A percentile compares a stretch with the other conserved stretches of the same genome.
Evolutionary conservation across 805 yeast genomes (phyloP).

Genomic region (Groenewaldozyma tartarivorans): DNA sequence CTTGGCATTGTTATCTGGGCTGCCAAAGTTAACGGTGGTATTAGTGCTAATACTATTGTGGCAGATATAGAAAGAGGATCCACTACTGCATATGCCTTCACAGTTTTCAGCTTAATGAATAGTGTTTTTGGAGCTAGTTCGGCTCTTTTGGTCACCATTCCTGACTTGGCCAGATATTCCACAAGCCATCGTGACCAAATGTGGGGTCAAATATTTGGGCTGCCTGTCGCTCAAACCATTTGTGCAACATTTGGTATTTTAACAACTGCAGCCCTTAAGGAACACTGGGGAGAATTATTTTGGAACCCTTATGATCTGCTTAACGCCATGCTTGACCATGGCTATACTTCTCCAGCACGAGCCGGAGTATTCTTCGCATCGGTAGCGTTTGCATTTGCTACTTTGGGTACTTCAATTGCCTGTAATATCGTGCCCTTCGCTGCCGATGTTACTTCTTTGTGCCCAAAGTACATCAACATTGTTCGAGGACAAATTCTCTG

Average conservation of each 20-base stretch:
- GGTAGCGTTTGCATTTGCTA: conserved; percentile 12
- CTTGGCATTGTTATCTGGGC: conserved; percentile 78
- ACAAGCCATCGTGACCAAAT: conserved; percentile 40
- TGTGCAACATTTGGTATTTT: conserved; percentile 39
- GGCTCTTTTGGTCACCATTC: conserved; percentile 72
- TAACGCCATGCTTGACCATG: conserved; percentile 32
- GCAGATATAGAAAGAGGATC: conserved; percentile 29
- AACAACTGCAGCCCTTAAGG: conserved; percentile 36
- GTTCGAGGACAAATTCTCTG: conserved; percentile 33
- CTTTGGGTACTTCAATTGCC: conserved; percentile 11
- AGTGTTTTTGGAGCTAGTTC: conserved; percentile 78
- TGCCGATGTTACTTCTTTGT: conserved; percentile 41
- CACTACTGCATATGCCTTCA: conserved; percentile 6
- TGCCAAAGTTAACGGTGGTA: conserved; percentile 10
- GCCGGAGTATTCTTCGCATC: conserved; percentile 41
- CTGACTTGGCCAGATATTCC: conserved; percentile 79
- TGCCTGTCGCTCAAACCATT: conserved; percentile 30
- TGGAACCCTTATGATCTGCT: conserved; percentile 41
- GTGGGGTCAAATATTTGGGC: conserved; percentile 30
- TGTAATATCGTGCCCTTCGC: conserved; percentile 39
- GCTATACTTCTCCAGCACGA: conserved; percentile 32
- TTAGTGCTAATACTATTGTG: conserved; percentile 49
- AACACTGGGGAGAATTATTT: conserved; percentile 27
- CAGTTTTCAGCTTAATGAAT: conserved; percentile 39
- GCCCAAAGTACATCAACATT: conserved; percentile 35